A percentile compares a stretch with the other conserved stretches of the same genome.
Evolutionary conservation across 225 moss, liverwort and hornwort species (phyloP).

Genomic region (Marchantia paleacea): DNA sequence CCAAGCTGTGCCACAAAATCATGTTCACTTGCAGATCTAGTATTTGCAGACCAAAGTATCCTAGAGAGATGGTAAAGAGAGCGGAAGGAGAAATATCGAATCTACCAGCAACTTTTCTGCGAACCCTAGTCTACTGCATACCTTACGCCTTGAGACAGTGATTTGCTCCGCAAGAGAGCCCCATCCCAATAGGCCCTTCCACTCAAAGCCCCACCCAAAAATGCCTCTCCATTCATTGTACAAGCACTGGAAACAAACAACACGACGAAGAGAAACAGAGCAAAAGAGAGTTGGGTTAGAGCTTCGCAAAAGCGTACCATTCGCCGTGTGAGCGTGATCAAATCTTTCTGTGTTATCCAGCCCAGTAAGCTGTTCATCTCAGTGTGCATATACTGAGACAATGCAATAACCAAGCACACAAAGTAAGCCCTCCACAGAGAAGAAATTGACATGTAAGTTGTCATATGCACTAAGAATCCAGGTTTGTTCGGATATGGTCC

Average conservation of each 20-base stretch:
- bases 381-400: constrained; percentile 83
- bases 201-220: constrained; percentile 66
- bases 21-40: neutral
- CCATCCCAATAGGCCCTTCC: constrained; percentile 61
- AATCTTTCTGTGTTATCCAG: constrained; percentile 84
- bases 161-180: constrained; percentile 63
- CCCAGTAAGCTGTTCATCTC: constrained; percentile 86
- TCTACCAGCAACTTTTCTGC: neutral
- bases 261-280: constrained; percentile 48
- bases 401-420: constrained; percentile 35
- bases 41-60: neutral
- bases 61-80: neutral
- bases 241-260: constrained; percentile 50
- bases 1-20: neutral
- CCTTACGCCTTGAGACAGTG: constrained; percentile 64
- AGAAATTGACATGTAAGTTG: constrained; percentile 1
- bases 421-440: constrained; percentile 27
- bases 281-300: constrained; percentile 40
- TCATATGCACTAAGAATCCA: constrained; percentile 1
- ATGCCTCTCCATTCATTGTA: constrained; percentile 93
- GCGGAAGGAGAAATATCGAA: neutral
- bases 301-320: constrained; percentile 61
- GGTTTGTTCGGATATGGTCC: constrained; percentile 2
- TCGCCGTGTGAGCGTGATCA: constrained; percentile 60
- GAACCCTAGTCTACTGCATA: constrained; percentile 38